A percentile compares a stretch with the other conserved stretches of the same genome.
phyloP scores from a whole-genome alignment of 2,329 filamentous ascomycete genomes.

The Ophiostoma quercus region DNA sequence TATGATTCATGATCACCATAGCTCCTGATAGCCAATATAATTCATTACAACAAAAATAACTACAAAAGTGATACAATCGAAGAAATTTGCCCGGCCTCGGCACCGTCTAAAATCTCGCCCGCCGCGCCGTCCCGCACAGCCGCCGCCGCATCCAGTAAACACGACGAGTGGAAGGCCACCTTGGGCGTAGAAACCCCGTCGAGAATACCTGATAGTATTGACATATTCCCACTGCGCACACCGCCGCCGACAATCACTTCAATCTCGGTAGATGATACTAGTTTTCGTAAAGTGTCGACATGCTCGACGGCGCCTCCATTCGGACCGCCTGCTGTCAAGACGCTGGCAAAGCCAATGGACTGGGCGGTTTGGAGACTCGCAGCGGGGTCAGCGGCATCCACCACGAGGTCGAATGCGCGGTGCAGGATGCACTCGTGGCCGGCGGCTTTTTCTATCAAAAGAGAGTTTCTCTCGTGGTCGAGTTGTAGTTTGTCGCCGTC shows the following conservation, averaged over 20 bases:
- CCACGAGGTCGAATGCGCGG: conserved; percentile 50
- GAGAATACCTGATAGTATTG: conserved; percentile 31
- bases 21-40: too few species aligned
- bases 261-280: conserved; percentile 36
- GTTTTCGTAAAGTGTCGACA: conserved; percentile 34
- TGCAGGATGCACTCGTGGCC: conserved; percentile 50
- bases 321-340: conserved; percentile 50
- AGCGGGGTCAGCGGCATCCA: conserved; percentile 28
- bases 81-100: conserved; percentile 30
- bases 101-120: conserved; percentile 29
- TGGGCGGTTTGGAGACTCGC: conserved; percentile 37
- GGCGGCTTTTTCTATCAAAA: conserved; percentile 40
- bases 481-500: conserved; percentile 31
- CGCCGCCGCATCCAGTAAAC: conserved; percentile 31
- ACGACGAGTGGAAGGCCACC: conserved; percentile 45
- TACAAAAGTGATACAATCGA: neutral
- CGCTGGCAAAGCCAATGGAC: conserved; percentile 44
- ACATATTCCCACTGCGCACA: conserved; percentile 41
- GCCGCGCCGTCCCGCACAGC: conserved; percentile 20
- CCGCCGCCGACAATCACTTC: conserved; percentile 52
- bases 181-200: neutral
- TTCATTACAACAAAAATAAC: too few species aligned
- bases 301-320: conserved; percentile 40
- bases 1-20: neutral
- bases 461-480: conserved; percentile 39